Evolutionary conservation across 352 stramenopile species (phyloP).

Genomic region (Globisporangium viniferum): DNA sequence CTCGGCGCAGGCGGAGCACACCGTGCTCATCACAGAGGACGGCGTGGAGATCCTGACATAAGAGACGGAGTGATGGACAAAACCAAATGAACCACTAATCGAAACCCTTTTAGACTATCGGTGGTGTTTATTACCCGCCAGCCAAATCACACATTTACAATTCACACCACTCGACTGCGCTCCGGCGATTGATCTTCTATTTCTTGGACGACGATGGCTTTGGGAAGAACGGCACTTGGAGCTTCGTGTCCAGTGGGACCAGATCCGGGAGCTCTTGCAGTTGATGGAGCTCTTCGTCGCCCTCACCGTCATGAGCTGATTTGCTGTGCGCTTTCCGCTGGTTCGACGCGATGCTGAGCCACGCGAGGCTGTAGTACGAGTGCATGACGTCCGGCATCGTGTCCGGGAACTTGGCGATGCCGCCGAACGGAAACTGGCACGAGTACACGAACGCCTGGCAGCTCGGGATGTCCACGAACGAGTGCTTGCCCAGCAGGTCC

Average conservation of each 20-base stretch:
- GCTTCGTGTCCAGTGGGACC: constrained; percentile 57
- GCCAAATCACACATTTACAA: neutral
- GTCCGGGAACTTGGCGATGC: constrained; percentile 81
- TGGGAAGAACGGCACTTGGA: constrained; percentile 76
- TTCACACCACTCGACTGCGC: neutral
- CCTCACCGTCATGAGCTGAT: neutral
- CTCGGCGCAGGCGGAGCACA: constrained; percentile 98
- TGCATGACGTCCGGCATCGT: constrained; percentile 88
- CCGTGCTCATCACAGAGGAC: constrained; percentile 94
- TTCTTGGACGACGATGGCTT: constrained; percentile 22
- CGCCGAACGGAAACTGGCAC: constrained; percentile 84
- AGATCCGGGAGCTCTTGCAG: constrained; percentile 33
- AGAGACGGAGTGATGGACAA: neutral
- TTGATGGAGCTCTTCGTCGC: neutral
- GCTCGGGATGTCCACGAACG: constrained; percentile 67
- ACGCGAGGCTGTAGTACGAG: constrained; percentile 89
- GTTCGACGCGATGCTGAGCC: constrained; percentile 79
- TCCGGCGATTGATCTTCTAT: neutral
- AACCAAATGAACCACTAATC: neutral
- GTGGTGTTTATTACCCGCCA: neutral
- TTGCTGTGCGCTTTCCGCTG: constrained; percentile 15
- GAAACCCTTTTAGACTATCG: neutral
- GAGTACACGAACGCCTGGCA: constrained; percentile 78
- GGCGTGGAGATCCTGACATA: constrained; percentile 95
- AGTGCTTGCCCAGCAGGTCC: constrained; percentile 70